These are phyloP conservation scores for Rhynchosporium agropyri DNA, from an alignment of 2,329 filamentous ascomycete species.

Conservation along the genomic window DNA sequence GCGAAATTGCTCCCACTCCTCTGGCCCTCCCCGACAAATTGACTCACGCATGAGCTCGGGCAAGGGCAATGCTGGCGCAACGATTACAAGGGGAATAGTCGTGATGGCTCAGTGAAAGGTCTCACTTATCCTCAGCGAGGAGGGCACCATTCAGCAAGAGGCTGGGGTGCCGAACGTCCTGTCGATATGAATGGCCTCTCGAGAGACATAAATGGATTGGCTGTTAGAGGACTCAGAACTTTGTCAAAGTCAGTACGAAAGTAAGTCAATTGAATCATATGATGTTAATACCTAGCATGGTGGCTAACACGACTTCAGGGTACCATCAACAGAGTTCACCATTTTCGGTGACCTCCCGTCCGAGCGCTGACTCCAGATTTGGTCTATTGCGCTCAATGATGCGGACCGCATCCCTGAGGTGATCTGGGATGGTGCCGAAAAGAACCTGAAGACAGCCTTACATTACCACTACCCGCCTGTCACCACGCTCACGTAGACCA, in stretches of 20 bases:
- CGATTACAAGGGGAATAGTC: not conserved
- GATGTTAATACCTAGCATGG: not conserved
- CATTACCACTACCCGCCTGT: conserved; percentile 10
- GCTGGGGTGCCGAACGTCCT: not conserved
- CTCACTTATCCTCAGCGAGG: not conserved
- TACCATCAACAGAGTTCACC: not conserved
- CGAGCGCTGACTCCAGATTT: not conserved
- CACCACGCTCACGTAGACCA: not conserved
- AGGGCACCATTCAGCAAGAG: not conserved
- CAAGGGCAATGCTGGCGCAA: not conserved
- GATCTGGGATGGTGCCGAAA: conserved; percentile 2
- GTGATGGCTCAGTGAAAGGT: not conserved
- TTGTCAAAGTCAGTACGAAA: not conserved
- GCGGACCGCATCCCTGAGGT: conserved; percentile 2
- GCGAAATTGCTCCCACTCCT: not conserved
- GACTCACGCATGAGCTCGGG: not conserved
- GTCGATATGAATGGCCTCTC: not conserved
- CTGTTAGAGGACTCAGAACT: not conserved
- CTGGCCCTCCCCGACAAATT: not conserved
- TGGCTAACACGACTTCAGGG: not conserved
- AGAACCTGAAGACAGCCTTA: not conserved
- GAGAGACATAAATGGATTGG: not conserved
- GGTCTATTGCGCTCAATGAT: not conserved
- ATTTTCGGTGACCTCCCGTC: not conserved
- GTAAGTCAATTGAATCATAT: not conserved